Percentiles rank a stretch among this genome's conserved stretches.
phyloP scores from a whole-genome alignment of 129 eudicot species.

The Heracleum sosnowskyi region DNA sequence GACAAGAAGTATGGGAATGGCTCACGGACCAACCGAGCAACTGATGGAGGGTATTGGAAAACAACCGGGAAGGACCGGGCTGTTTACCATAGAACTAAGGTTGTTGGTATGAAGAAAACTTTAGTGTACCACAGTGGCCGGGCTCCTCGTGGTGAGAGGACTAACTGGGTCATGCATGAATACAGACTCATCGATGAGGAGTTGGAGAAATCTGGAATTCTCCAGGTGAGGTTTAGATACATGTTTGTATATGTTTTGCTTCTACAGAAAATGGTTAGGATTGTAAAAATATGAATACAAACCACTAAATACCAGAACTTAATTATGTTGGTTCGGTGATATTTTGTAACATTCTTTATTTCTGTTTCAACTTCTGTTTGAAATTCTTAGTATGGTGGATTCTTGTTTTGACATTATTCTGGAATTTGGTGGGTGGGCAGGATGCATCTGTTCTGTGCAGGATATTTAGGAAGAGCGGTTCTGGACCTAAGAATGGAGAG shows the following conservation, averaged over 20 bases:
- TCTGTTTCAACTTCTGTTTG: not conserved
- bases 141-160: conserved; percentile 83
- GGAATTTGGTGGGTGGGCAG: conserved; percentile 32
- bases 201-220: conserved; percentile 53
- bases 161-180: conserved; percentile 98
- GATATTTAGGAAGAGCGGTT: conserved; percentile 80
- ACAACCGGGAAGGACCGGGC: conserved; percentile 93
- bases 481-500: conserved; percentile 95
- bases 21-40: conserved; percentile 75
- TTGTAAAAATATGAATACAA: not conserved
- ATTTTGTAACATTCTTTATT: not conserved
- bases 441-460: conserved; percentile 79
- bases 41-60: conserved; percentile 90
- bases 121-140: conserved; percentile 85
- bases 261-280: too few species aligned
- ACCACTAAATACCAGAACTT: not conserved
- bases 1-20: conserved; percentile 92
- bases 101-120: conserved; percentile 97
- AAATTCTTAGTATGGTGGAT: not conserved
- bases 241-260: not conserved
- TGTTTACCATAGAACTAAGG: conserved; percentile 53
- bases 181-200: conserved; percentile 74
- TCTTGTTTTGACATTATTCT: not conserved
- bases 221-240: conserved; percentile 46
- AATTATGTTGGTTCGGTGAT: not conserved